A percentile compares a stretch with the other conserved stretches of the same genome.
These are phyloP conservation scores for Begonia peltatifolia DNA, from an alignment of 306 rosid species.

Conservation along the genomic window DNA sequence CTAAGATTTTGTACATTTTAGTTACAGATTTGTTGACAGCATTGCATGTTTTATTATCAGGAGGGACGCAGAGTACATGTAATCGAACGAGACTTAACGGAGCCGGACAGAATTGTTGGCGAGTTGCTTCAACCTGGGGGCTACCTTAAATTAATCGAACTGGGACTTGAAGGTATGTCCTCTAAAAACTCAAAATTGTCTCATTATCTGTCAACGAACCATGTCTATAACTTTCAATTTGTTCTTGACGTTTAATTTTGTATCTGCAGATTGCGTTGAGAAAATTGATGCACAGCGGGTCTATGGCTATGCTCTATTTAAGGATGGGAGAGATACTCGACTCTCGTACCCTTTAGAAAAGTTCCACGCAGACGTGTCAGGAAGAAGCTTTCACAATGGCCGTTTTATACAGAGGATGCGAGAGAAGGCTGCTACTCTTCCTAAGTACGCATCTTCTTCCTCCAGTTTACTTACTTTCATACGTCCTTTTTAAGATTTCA, in stretches of 20 bases:
- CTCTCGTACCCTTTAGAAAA: slow-evolving; percentile 48
- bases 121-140: slow-evolving; percentile 92
- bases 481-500: too few relatives aligned
- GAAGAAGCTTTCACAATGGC: slow-evolving; percentile 70
- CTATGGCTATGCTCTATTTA: slow-evolving; percentile 52
- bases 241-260: background rate
- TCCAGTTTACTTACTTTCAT: too few relatives aligned
- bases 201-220: background rate
- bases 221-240: background rate
- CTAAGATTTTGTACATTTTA: background rate
- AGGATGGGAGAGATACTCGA: slow-evolving; percentile 32
- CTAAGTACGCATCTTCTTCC: slow-evolving; percentile 19
- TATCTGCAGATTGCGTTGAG: slow-evolving; percentile 53
- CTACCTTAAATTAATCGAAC: slow-evolving; percentile 77
- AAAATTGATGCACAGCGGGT: slow-evolving; percentile 54
- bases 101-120: slow-evolving; percentile 89
- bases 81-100: slow-evolving; percentile 77
- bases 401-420: slow-evolving; percentile 60
- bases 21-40: background rate
- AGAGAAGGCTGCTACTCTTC: slow-evolving; percentile 40
- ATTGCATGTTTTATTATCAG: slow-evolving; percentile 16
- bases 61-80: slow-evolving; percentile 83
- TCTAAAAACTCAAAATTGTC: background rate
- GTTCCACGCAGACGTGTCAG: slow-evolving; percentile 38
- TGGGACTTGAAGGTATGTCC: slow-evolving; percentile 67